A percentile compares a stretch with the other conserved stretches of the same genome.
Evolutionary conservation across 83 land plant species (phyloP).

Genomic region (Thuja plicata): DNA sequence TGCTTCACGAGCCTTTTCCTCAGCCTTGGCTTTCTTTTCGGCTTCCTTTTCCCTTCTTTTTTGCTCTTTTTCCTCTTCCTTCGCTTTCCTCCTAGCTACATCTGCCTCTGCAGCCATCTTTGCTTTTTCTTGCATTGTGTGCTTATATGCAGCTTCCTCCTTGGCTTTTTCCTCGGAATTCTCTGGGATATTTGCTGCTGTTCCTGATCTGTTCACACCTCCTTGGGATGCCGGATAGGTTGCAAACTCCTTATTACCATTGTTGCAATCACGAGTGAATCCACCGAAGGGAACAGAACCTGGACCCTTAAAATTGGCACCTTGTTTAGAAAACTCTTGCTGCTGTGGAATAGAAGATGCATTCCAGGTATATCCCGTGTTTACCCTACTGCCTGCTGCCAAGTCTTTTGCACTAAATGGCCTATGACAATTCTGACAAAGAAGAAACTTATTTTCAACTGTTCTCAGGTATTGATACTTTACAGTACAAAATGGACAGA

Average conservation of each 20-base stretch:
- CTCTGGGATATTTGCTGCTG: neutral
- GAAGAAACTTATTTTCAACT: slow-evolving; percentile 33
- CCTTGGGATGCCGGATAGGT: neutral
- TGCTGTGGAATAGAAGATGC: slow-evolving; percentile 6
- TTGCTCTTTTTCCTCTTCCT: slow-evolving; percentile 18
- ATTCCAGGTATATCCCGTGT: neutral
- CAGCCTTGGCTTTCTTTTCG: slow-evolving; percentile 13
- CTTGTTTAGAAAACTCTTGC: slow-evolving; percentile 10
- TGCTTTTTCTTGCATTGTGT: slow-evolving; percentile 11
- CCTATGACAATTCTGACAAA: slow-evolving; percentile 59
- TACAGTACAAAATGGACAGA: slow-evolving; percentile 38
- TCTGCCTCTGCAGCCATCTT: neutral
- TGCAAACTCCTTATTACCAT: slow-evolving; percentile 1
- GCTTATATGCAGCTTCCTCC: slow-evolving; percentile 1
- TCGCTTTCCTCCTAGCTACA: slow-evolving; percentile 2
- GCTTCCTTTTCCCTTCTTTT: slow-evolving; percentile 19
- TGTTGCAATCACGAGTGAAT: slow-evolving; percentile 3
- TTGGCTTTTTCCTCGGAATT: neutral
- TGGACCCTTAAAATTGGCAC: neutral
- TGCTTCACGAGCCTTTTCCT: slow-evolving; percentile 14
- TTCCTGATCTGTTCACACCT: slow-evolving; percentile 3
- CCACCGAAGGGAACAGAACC: neutral
- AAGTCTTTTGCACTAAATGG: slow-evolving; percentile 63
- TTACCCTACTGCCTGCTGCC: neutral
- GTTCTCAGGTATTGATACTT: slow-evolving; percentile 35